These are phyloP conservation scores for Pythium periplocum DNA, from an alignment of 352 stramenopile genomes.

Conservation along the genomic window DNA sequence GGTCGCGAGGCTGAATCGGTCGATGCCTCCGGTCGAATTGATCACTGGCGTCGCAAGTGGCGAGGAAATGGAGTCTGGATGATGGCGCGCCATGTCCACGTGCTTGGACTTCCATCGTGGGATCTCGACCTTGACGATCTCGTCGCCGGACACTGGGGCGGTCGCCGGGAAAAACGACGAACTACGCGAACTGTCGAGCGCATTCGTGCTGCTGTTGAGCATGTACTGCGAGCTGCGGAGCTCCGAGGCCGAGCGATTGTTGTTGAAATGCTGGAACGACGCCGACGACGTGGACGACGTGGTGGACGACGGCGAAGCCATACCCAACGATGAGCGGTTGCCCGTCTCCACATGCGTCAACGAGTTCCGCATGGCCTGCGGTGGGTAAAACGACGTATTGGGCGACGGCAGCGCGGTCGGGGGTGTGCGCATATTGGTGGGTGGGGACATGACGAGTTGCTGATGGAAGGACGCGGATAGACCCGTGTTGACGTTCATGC, in stretches of 20 bases:
- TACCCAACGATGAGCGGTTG: constrained; percentile 9
- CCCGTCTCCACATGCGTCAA: constrained; percentile 13
- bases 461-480: too few species aligned
- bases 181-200: not conserved
- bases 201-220: constrained; percentile 6
- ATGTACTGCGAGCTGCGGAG: constrained; percentile 12
- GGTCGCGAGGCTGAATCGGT: too few species aligned
- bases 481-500: too few species aligned
- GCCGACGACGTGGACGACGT: constrained; percentile 19
- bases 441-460: not conserved
- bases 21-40: not conserved
- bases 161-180: too few species aligned
- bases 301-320: constrained; percentile 16
- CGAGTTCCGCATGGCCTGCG: constrained; percentile 16
- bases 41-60: constrained; percentile 2
- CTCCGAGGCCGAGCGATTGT: constrained; percentile 13
- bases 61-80: constrained; percentile 1
- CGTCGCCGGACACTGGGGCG: constrained; percentile 22
- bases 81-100: constrained; percentile 20
- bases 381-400: constrained; percentile 17
- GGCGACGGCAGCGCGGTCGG: constrained; percentile 22
- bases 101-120: constrained; percentile 61
- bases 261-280: constrained; percentile 15
- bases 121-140: constrained; percentile 74
- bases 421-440: constrained; percentile 18